Base-by-base conservation (phyloP, 2,329 filamentous ascomycete genomes). In the Penicillium corylophilum region DNA sequence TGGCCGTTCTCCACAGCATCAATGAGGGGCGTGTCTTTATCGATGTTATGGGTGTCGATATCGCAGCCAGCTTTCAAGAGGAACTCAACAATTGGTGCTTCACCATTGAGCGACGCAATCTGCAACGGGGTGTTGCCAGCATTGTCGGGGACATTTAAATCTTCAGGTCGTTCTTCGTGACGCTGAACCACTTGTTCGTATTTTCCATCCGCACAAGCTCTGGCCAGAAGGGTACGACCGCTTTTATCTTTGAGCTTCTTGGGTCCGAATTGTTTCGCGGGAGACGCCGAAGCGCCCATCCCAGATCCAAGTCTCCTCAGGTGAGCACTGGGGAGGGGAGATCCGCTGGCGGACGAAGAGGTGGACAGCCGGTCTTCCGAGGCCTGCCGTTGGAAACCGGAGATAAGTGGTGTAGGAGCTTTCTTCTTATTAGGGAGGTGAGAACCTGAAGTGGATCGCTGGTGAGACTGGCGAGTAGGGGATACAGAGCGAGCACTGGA, bases 1-100 rank as follows among this genome's bases (percentile, higher is more conserved):
- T 99, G 92, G 1, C 90, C 90, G 64, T 99, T 99, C 62, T 97
- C 94, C 24, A 97, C 91, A 5, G 94, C 94, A 75, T 99, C 94
- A 48, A 99, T 87, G 31, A 99, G 80, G 24, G 94, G 94, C 0
- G 94, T 97, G 64, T 99, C 94, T 64, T 90, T 90, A 63, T 91
- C 87, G 51, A 83, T 82, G 51, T 85, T 85, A 63, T 90, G 86
- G 44, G 81, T 93, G 64, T 96, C 89, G 41, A 94, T 81, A 49
- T 89, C 87, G 72, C 92, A 96, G 29, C 90, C 89, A 56, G 90
- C 86, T 8, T 89, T 83, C 55, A 99, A 85, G 35, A 99, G 76
- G 47, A 95, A 87, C 67, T 89, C 86, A 35, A 97, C 94, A 50
- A 97, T 92, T 48, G 94, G 84, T 28, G 86, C 86, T 69, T 87